phyloP scores from a whole-genome alignment of 306 rosid species.

The apple (Malus domestica) region DNA sequence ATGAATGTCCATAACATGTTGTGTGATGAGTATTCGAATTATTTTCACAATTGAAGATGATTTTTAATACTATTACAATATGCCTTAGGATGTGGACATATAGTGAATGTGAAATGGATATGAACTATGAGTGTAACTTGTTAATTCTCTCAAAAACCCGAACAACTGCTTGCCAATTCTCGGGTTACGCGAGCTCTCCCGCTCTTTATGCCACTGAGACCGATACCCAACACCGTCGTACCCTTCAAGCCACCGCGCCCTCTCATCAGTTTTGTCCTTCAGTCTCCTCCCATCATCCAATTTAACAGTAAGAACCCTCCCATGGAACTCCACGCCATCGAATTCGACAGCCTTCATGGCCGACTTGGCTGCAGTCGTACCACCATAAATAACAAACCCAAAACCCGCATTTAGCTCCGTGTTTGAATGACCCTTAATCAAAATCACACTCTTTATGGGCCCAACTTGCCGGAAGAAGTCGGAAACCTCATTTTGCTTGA shows the following conservation, averaged over 20 bases:
- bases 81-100: neutral
- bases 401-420: constrained; percentile 64
- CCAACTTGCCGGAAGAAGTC: constrained; percentile 89
- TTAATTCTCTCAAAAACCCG: constrained; percentile 54
- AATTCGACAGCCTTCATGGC: constrained; percentile 85
- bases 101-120: neutral
- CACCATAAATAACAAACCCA: constrained; percentile 64
- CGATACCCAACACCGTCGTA: constrained; percentile 34
- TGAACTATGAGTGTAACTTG: constrained; percentile 11
- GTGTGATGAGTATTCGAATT: neutral
- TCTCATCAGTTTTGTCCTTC: constrained; percentile 52
- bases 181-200: constrained; percentile 69
- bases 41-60: too few relatives aligned
- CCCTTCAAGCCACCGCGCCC: constrained; percentile 59
- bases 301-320: constrained; percentile 72
- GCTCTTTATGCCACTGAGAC: constrained; percentile 79
- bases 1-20: neutral
- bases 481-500: constrained; percentile 55
- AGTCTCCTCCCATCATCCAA: constrained; percentile 70
- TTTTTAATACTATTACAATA: too few relatives aligned
- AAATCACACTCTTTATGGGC: constrained; percentile 56
- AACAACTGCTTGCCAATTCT: constrained; percentile 92
- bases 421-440: constrained; percentile 57
- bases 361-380: constrained; percentile 38
- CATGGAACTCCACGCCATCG: constrained; percentile 87